phyloP scores from a whole-genome alignment of 768 basidiomycete genomes.

The Rhizopogon rudus region DNA sequence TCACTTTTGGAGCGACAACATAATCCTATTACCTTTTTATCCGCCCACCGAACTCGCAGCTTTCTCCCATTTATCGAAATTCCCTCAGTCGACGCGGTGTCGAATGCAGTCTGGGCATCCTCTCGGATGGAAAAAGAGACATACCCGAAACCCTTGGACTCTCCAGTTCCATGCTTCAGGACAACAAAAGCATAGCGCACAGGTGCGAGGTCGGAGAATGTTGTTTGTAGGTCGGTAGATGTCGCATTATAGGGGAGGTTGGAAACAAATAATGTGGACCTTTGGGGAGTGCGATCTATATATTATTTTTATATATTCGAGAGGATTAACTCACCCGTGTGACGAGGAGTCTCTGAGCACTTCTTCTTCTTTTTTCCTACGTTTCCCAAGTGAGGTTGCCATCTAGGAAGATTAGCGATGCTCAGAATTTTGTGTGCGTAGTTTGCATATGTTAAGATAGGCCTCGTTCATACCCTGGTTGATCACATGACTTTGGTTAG shows the following conservation, averaged over 20 bases:
- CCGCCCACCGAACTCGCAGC: conserved; percentile 78
- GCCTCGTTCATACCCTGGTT: too few species aligned
- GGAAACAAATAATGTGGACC: conserved; percentile 89
- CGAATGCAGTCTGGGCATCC: conserved; percentile 76
- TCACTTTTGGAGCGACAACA: not conserved
- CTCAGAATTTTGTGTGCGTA: not conserved
- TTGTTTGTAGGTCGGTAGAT: conserved; percentile 82
- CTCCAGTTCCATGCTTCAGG: conserved; percentile 63
- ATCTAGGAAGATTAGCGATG: not conserved
- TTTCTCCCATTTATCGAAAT: conserved; percentile 63
- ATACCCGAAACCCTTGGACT: conserved; percentile 95
- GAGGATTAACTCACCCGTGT: conserved; percentile 17
- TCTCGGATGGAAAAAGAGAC: conserved; percentile 88
- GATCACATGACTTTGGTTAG: too few species aligned
- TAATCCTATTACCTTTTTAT: conserved; percentile 53
- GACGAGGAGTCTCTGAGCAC: not conserved
- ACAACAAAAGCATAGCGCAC: conserved; percentile 94
- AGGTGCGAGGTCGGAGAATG: conserved; percentile 95
- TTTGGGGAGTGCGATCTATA: conserved; percentile 18
- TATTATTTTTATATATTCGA: not conserved
- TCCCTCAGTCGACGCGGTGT: conserved; percentile 58
- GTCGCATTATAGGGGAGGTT: conserved; percentile 91
- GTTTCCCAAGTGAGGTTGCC: conserved; percentile 21
- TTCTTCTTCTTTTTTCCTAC: conserved; percentile 20
- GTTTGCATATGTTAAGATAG: conserved; percentile 1